Conservation (phyloP, 2,329 filamentous ascomycete genomes). For the Aspergillus sojae region DNA sequence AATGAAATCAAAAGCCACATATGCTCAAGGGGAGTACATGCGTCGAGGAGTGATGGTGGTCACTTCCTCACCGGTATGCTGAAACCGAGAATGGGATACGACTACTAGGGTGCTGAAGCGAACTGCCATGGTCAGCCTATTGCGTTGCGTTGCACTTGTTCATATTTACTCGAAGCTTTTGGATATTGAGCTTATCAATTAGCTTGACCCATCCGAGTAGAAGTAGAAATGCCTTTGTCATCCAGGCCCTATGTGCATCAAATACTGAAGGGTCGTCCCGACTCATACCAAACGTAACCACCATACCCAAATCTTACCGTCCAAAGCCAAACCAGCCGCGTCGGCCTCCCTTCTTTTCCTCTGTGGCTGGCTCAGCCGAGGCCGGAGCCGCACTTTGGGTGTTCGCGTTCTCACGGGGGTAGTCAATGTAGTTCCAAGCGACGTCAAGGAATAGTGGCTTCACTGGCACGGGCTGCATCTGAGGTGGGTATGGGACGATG, state of each 20-base stretch:
- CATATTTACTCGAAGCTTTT: neutral
- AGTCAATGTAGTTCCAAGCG: slow-evolving; percentile 96
- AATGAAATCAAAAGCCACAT: no score
- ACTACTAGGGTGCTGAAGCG: neutral
- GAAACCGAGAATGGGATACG: neutral
- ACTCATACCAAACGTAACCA: neutral
- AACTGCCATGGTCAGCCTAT: neutral
- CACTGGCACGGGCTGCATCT: slow-evolving; percentile 78
- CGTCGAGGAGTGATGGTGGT: no score
- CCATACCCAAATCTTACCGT: slow-evolving; percentile 31
- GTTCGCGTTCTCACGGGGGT: slow-evolving; percentile 64
- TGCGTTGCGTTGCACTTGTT: neutral
- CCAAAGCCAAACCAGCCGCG: slow-evolving; percentile 78
- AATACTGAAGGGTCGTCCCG: neutral
- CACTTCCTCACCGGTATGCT: no score
- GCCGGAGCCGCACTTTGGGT: slow-evolving; percentile 32
- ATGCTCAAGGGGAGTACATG: no score
- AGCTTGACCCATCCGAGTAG: neutral
- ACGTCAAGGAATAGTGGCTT: slow-evolving; percentile 97
- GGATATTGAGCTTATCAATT: neutral
- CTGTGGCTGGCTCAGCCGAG: slow-evolving; percentile 29
- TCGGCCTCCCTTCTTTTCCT: slow-evolving; percentile 59
- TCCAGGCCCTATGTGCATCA: neutral
- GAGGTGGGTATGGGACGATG: slow-evolving; percentile 84
- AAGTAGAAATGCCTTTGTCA: neutral